A percentile compares a stretch with the other conserved stretches of the same genome.
phyloP scores from a whole-genome alignment of 148 eudicot species.

The Persicaria tinctoria region DNA sequence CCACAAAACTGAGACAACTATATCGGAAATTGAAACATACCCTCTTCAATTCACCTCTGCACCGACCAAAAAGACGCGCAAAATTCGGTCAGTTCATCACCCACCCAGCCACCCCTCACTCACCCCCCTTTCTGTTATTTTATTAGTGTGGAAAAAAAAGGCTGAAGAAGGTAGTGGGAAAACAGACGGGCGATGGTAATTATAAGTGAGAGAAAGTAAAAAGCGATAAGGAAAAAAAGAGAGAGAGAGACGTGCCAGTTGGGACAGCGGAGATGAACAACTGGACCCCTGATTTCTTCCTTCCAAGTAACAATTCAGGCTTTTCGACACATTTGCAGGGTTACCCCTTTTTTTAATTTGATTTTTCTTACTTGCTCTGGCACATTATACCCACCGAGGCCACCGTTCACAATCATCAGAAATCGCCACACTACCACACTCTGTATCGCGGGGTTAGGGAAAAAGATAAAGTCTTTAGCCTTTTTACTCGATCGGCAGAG shows the following conservation, averaged over 20 bases:
- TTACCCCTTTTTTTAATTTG: not conserved
- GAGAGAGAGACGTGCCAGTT: not conserved
- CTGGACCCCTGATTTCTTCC: not conserved
- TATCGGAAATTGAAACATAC: conserved; percentile 3
- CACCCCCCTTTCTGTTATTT: not conserved
- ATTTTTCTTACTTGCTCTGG: not conserved
- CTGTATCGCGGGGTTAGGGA: not conserved
- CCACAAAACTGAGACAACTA: not conserved
- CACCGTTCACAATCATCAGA: conserved; percentile 11
- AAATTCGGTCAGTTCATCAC: not conserved
- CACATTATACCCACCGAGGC: not conserved
- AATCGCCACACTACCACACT: not conserved
- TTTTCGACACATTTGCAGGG: not conserved
- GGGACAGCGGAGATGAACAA: conserved; percentile 1
- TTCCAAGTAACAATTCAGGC: not conserved
- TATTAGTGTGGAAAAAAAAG: conserved; percentile 4
- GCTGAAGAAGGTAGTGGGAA: conserved; percentile 3
- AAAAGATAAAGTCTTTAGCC: too few species aligned
- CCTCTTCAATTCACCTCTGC: conserved; percentile 4
- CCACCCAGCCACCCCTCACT: not conserved
- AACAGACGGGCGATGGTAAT: conserved; percentile 1
- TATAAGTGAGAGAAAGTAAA: conserved; percentile 5
- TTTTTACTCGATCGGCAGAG: not conserved
- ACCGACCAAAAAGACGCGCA: conserved; percentile 9
- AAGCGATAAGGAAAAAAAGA: not conserved